phyloP scores from a whole-genome alignment of 1,139 yeast species.

The Hansenula sp. region DNA sequence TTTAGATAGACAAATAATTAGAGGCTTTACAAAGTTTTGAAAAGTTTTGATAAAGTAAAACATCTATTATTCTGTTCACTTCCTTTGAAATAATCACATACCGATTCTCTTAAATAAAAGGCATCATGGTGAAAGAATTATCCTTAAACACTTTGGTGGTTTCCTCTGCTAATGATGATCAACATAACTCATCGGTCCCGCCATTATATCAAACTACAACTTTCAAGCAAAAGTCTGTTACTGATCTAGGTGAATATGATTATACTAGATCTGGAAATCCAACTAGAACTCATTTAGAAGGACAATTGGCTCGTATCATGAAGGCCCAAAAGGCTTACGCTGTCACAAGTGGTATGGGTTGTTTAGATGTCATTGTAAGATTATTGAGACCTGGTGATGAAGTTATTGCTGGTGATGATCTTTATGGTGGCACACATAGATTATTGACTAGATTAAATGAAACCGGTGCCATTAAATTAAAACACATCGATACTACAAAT shows the following conservation, averaged over 20 bases:
- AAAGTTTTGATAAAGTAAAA: too few species aligned
- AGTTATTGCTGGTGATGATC: slow-evolving; percentile 88
- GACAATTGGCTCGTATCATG: slow-evolving; percentile 74
- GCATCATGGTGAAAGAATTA: slow-evolving; percentile 8
- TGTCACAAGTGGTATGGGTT: slow-evolving; percentile 91
- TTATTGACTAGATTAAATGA: slow-evolving; percentile 68
- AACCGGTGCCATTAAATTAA: slow-evolving; percentile 65
- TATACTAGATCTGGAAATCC: slow-evolving; percentile 96
- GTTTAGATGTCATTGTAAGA: slow-evolving; percentile 78
- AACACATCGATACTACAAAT: slow-evolving; percentile 81
- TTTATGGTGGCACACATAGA: slow-evolving; percentile 91
- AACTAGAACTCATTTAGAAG: slow-evolving; percentile 75
- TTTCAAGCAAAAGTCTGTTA: slow-evolving; percentile 74
- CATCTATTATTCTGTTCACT: too few species aligned
- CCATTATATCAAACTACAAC: slow-evolving; percentile 94
- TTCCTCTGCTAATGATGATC: slow-evolving; percentile 61
- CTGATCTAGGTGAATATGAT: slow-evolving; percentile 82
- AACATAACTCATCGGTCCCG: slow-evolving; percentile 76
- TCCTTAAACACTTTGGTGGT: slow-evolving; percentile 69
- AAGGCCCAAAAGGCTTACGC: slow-evolving; percentile 71
- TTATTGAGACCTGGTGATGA: slow-evolving; percentile 74
- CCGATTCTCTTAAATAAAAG: too few species aligned
- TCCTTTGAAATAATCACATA: too few species aligned
- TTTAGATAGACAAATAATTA: too few species aligned
- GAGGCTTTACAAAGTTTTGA: too few species aligned